A percentile compares a stretch with the other conserved stretches of the same genome.
Evolutionary conservation across 179 eudicot genomes (phyloP).

Genomic region (Silene noctiflora): DNA sequence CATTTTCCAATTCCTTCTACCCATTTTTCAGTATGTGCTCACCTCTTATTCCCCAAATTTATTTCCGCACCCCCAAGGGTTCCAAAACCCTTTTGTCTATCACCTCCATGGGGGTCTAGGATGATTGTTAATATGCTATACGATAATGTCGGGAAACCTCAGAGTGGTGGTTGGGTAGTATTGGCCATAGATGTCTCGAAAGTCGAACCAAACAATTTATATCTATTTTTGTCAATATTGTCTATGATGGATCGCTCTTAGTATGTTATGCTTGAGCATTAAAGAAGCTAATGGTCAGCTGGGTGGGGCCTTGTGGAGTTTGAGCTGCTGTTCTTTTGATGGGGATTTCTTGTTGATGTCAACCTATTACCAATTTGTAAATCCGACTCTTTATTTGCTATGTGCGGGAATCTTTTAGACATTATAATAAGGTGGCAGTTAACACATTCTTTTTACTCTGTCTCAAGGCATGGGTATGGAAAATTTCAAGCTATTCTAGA

Average conservation of each 20-base stretch:
- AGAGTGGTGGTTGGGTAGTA: not conserved
- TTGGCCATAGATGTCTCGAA: not conserved
- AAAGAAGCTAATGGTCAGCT: not conserved
- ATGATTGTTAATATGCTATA: not conserved
- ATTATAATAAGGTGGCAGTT: not conserved
- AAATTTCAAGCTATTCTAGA: slow-evolving; percentile 99
- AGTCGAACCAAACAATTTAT: not conserved
- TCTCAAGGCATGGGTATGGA: slow-evolving; percentile 89
- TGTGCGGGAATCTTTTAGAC: not conserved
- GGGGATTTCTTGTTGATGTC: not conserved
- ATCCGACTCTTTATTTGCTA: not conserved
- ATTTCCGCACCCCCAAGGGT: too few relatives aligned
- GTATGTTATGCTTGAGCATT: not conserved
- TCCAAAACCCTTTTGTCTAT: too few relatives aligned
- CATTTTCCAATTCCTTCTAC: too few relatives aligned
- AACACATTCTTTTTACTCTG: slow-evolving; percentile 8
- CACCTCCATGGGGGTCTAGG: too few relatives aligned
- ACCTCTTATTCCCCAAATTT: too few relatives aligned
- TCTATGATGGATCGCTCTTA: not conserved
- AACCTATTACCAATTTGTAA: not conserved
- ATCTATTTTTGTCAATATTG: not conserved
- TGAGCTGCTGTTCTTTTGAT: not conserved
- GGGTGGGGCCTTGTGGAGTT: not conserved
- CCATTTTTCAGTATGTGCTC: too few relatives aligned
- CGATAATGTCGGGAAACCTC: not conserved